Evolutionary conservation across 768 basidiomycete species (phyloP).

Genomic region (Butyriboletus loyo): DNA sequence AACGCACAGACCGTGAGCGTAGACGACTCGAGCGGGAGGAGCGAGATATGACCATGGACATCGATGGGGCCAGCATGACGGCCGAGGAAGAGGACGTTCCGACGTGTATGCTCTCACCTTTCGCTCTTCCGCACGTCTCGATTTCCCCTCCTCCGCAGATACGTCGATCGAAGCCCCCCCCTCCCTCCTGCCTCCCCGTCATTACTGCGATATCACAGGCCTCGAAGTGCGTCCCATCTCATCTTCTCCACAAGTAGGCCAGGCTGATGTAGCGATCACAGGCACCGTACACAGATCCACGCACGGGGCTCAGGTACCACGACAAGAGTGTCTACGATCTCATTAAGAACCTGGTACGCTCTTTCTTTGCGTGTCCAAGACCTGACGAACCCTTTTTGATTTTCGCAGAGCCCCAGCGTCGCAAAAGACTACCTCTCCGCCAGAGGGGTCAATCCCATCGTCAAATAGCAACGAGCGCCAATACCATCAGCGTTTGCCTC

Average conservation of each 20-base stretch:
- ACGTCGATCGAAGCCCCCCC: slow-evolving; percentile 83
- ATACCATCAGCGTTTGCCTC: neutral
- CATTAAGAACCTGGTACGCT: slow-evolving; percentile 65
- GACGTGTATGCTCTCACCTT: slow-evolving; percentile 50
- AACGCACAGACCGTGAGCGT: slow-evolving; percentile 63
- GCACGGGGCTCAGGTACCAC: slow-evolving; percentile 75
- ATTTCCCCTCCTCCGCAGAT: slow-evolving; percentile 40
- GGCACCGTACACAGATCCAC: slow-evolving; percentile 84
- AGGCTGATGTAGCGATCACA: neutral
- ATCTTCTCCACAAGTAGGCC: too few relatives aligned
- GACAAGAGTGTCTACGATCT: slow-evolving; percentile 86
- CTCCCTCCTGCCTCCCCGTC: slow-evolving; percentile 69
- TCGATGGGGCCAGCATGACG: slow-evolving; percentile 38
- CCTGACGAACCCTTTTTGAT: neutral
- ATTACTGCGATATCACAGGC: slow-evolving; percentile 86
- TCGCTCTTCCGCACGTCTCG: neutral
- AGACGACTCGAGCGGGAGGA: slow-evolving; percentile 50
- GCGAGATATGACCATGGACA: slow-evolving; percentile 46
- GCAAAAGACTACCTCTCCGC: slow-evolving; percentile 76
- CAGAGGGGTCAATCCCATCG: slow-evolving; percentile 48
- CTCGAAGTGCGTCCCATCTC: slow-evolving; percentile 50
- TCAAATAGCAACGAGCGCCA: slow-evolving; percentile 31
- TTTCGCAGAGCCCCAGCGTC: slow-evolving; percentile 51
- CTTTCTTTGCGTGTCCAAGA: neutral
- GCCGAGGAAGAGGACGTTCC: slow-evolving; percentile 58